These are phyloP conservation scores for Podaxis sp. DNA, from an alignment of 768 basidiomycete species.

Conservation along the genomic window DNA sequence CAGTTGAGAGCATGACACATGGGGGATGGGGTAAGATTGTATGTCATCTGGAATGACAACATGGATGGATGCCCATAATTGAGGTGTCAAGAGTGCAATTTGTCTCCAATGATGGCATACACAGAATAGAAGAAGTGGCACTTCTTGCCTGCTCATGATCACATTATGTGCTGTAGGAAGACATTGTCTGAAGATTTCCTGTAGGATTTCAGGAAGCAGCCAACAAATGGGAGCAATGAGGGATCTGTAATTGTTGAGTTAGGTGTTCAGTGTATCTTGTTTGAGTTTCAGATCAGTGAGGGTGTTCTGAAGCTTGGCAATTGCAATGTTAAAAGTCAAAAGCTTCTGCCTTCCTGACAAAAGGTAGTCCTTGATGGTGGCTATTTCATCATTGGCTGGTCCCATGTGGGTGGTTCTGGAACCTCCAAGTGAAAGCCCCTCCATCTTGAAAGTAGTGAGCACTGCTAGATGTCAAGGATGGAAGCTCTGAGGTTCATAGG, in stretches of 20 bases:
- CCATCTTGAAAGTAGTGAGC: too few relatives aligned
- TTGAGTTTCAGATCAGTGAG: not conserved
- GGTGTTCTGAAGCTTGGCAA: not conserved
- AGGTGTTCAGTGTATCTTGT: not conserved
- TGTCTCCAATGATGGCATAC: conserved; percentile 18
- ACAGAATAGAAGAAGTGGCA: conserved; percentile 16
- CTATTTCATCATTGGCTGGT: not conserved
- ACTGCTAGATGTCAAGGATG: too few relatives aligned
- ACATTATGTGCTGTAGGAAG: conserved; percentile 13
- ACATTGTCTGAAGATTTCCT: conserved; percentile 18
- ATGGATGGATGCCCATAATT: conserved; percentile 17
- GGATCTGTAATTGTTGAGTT: not conserved
- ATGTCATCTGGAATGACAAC: conserved; percentile 10
- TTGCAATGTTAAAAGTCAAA: not conserved
- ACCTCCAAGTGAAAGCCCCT: too few relatives aligned
- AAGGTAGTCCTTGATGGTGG: not conserved
- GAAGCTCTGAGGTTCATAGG: too few relatives aligned
- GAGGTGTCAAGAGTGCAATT: conserved; percentile 13
- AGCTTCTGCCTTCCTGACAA: not conserved
- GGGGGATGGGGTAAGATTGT: not conserved
- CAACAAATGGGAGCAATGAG: conserved; percentile 12
- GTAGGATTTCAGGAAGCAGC: conserved; percentile 18
- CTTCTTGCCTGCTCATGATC: conserved; percentile 9
- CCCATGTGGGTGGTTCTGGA: too few relatives aligned
- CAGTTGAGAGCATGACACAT: too few relatives aligned